Percentiles rank a stretch among this genome's conserved stretches.
Evolutionary conservation across 2,329 filamentous ascomycete genomes (phyloP).

Genomic region (Aureobasidium melanogenum): DNA sequence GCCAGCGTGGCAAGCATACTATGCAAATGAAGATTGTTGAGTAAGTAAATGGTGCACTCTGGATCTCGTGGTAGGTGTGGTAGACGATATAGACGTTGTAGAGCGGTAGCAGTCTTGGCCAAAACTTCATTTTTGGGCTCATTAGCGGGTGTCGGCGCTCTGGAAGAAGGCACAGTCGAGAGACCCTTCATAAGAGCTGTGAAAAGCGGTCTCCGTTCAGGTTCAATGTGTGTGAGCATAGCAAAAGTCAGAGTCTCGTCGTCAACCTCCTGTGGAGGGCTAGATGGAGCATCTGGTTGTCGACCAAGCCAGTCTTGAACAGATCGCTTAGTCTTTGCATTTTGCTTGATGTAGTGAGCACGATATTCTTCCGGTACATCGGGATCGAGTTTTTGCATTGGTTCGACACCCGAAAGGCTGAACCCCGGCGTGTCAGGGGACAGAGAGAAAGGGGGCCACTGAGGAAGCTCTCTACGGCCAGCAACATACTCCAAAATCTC

Average conservation of each 20-base stretch:
- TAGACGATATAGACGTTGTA: slow-evolving; percentile 80
- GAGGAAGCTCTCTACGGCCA: slow-evolving; percentile 73
- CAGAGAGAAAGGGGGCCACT: slow-evolving; percentile 79
- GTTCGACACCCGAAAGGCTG: slow-evolving; percentile 42
- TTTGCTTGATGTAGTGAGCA: slow-evolving; percentile 85
- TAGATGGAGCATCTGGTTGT: slow-evolving; percentile 64
- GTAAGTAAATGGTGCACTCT: slow-evolving; percentile 75
- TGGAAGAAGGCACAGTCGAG: slow-evolving; percentile 41
- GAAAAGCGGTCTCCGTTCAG: slow-evolving; percentile 69
- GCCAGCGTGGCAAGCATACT: slow-evolving; percentile 79
- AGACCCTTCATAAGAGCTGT: slow-evolving; percentile 64
- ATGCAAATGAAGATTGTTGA: slow-evolving; percentile 74
- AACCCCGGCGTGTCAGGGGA: slow-evolving; percentile 47
- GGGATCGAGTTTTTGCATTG: slow-evolving; percentile 75
- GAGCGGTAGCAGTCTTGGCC: slow-evolving; percentile 62
- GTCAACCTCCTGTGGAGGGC: slow-evolving; percentile 79
- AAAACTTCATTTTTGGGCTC: slow-evolving; percentile 49
- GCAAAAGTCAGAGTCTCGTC: slow-evolving; percentile 91
- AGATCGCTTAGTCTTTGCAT: slow-evolving; percentile 82
- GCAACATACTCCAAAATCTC: slow-evolving; percentile 91
- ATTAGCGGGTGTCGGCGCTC: slow-evolving; percentile 62
- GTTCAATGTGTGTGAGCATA: slow-evolving; percentile 76
- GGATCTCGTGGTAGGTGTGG: slow-evolving; percentile 67
- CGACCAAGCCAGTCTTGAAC: slow-evolving; percentile 85
- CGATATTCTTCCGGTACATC: slow-evolving; percentile 91